These are phyloP conservation scores for Crithidia mellificae DNA, from an alignment of 208 protist species.

Conservation along the genomic window DNA sequence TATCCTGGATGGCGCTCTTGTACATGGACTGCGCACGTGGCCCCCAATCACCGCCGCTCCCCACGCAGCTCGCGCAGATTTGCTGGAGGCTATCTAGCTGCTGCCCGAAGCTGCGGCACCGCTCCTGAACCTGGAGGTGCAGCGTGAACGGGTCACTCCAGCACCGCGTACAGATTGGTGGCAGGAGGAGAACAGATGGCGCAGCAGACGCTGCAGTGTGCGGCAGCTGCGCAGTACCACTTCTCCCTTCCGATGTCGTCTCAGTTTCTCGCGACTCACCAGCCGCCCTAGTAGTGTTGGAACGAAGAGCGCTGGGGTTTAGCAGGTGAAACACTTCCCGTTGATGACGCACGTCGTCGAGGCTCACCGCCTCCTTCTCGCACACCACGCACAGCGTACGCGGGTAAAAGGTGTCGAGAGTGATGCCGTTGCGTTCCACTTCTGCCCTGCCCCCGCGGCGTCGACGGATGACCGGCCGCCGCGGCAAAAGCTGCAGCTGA, in stretches of 20 bases:
- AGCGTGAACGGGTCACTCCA: conserved; percentile 38
- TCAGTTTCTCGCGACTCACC: neutral
- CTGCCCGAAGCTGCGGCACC: conserved; percentile 18
- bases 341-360: conserved; percentile 34
- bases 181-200: neutral
- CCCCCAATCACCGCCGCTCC: conserved; percentile 30
- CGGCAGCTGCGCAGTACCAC: neutral
- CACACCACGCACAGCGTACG: conserved; percentile 47
- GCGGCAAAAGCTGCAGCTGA: neutral
- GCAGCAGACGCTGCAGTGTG: neutral
- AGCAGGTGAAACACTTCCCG: conserved; percentile 9
- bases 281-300: too few relatives aligned
- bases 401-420: conserved; percentile 53
- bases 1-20: conserved; percentile 15
- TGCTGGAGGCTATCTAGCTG: conserved; percentile 28
- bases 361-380: conserved; percentile 28
- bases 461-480: neutral
- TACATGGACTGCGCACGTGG: conserved; percentile 7
- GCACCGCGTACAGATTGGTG: conserved; percentile 51
- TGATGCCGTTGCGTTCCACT: conserved; percentile 14
- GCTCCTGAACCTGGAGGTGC: conserved; percentile 27
- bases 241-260: neutral
- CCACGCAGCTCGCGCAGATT: conserved; percentile 44
- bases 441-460: neutral
- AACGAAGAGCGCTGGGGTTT: neutral